Conservation (phyloP, 2,329 filamentous ascomycete species). For the Triangularia setosa region DNA sequence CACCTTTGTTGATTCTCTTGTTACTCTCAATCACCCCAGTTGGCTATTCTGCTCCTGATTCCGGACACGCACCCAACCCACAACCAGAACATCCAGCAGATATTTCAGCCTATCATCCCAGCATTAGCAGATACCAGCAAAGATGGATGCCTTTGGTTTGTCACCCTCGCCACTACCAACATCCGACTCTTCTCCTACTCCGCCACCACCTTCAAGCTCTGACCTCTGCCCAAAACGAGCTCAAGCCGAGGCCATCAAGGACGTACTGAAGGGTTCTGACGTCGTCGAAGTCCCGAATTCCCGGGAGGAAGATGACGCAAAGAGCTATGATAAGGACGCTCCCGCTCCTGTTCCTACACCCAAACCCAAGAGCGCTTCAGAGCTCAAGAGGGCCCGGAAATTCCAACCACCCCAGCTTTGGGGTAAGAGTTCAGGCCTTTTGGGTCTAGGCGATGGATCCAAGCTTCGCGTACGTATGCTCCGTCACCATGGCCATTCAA, state of each 20-base stretch:
- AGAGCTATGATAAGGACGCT: neutral
- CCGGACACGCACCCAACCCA: too few species aligned
- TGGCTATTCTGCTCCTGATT: too few species aligned
- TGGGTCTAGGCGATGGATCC: neutral
- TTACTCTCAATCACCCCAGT: too few species aligned
- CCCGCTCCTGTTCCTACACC: too few species aligned
- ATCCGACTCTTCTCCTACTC: neutral
- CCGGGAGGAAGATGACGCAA: neutral
- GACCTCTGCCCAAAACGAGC: neutral
- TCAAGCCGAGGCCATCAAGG: neutral
- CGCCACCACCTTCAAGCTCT: too few species aligned
- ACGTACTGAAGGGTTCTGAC: neutral
- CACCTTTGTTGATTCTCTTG: neutral
- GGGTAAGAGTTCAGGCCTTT: neutral
- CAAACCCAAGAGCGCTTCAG: neutral
- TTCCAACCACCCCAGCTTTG: neutral
- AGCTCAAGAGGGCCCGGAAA: neutral
- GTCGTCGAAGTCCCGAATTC: neutral
- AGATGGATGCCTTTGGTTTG: neutral
- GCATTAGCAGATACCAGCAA: neutral
- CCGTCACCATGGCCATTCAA: neutral
- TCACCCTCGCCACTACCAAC: neutral
- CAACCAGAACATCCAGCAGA: neutral
- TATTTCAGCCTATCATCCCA: neutral
- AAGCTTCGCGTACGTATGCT: conserved; percentile 4